These are phyloP conservation scores for Rubroboletus satanas DNA, from an alignment of 768 basidiomycete genomes.

Conservation along the genomic window DNA sequence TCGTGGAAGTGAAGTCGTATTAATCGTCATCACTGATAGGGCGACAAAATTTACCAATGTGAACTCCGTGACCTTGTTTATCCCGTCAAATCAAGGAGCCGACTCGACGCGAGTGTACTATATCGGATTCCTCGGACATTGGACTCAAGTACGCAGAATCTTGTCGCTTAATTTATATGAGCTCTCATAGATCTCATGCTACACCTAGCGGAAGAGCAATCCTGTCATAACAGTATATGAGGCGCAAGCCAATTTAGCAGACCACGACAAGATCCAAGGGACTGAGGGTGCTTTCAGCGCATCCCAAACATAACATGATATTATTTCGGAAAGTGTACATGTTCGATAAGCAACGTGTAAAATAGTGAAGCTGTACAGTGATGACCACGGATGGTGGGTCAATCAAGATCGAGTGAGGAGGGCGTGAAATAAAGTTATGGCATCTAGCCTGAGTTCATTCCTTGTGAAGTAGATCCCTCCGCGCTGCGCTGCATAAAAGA, in stretches of 20 bases:
- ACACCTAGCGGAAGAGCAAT: conserved; percentile 61
- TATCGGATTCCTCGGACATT: conserved; percentile 79
- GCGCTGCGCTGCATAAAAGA: conserved; percentile 43
- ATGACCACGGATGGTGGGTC: not conserved
- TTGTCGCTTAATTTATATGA: not conserved
- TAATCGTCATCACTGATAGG: conserved; percentile 36
- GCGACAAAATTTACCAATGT: conserved; percentile 83
- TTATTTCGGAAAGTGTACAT: not conserved
- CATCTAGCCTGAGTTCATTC: conserved; percentile 16
- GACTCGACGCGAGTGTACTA: conserved; percentile 78
- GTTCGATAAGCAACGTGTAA: conserved; percentile 10
- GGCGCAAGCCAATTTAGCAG: conserved; percentile 79
- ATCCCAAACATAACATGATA: conserved; percentile 34
- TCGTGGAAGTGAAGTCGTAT: not conserved
- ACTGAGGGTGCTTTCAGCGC: conserved; percentile 56
- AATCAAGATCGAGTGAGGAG: not conserved
- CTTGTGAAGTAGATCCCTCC: conserved; percentile 28
- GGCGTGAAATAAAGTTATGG: not conserved
- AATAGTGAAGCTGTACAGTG: conserved; percentile 6
- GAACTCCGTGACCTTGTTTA: conserved; percentile 76
- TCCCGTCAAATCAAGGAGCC: conserved; percentile 77
- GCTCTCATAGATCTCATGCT: not conserved
- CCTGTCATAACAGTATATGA: conserved; percentile 88
- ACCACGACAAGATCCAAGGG: conserved; percentile 86
- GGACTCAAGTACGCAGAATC: conserved; percentile 57